Conservation (phyloP, 225 moss, liverwort and hornwort genomes). For the Thuidium tamariscinum region DNA sequence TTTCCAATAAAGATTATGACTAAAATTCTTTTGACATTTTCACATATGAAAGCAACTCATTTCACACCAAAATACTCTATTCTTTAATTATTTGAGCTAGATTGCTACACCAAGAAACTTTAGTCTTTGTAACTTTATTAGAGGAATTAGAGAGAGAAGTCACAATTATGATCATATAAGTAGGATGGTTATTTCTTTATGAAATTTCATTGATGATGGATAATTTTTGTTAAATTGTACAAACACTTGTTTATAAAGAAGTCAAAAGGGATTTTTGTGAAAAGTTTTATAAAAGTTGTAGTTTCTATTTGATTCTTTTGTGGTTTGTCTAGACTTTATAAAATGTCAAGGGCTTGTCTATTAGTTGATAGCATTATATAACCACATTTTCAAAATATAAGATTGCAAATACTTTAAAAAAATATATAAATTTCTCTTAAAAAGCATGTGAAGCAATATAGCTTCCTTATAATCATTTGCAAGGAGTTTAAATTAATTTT, state of each 20-base stretch:
- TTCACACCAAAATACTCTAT: too few relatives aligned
- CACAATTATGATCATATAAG: background rate
- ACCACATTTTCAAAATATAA: background rate
- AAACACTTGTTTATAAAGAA: background rate
- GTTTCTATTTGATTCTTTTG: background rate
- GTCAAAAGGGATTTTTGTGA: background rate
- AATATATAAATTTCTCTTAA: background rate
- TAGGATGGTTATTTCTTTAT: too few relatives aligned
- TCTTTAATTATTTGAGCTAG: background rate
- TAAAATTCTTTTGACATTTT: too few relatives aligned
- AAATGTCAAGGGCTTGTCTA: background rate
- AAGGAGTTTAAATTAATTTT: background rate
- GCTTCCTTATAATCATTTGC: background rate
- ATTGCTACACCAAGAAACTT: background rate
- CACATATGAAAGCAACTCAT: too few relatives aligned
- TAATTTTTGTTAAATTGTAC: background rate
- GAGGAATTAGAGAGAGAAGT: background rate
- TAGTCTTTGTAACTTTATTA: background rate
- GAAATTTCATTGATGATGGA: accelerated
- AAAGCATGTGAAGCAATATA: too few relatives aligned
- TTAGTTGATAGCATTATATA: background rate
- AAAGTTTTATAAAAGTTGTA: background rate
- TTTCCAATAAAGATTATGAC: too few relatives aligned
- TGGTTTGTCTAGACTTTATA: background rate
- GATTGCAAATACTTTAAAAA: background rate